A percentile compares a stretch with the other conserved stretches of the same genome.
phyloP scores from a whole-genome alignment of 345 rosid genomes.

The Eutrema japonicum region DNA sequence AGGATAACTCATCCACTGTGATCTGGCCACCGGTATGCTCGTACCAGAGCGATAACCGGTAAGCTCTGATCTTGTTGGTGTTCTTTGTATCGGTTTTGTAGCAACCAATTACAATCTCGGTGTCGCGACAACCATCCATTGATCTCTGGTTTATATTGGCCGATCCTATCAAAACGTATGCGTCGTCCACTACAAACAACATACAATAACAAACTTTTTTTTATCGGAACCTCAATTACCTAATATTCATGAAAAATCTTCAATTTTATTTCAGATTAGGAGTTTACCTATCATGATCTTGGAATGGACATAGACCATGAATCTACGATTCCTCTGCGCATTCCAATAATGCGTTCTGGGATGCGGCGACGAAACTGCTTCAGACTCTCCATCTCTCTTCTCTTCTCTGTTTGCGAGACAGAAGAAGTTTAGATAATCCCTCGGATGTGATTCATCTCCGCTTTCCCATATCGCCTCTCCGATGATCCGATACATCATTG shows the following conservation, averaged over 20 bases:
- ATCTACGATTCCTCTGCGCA: conserved; percentile 77
- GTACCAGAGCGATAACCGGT: conserved; percentile 72
- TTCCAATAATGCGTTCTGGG: conserved; percentile 73
- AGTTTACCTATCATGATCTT: conserved; percentile 87
- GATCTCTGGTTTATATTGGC: conserved; percentile 88
- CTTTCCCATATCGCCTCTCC: conserved; percentile 69
- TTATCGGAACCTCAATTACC: not conserved
- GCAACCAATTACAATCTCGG: conserved; percentile 86
- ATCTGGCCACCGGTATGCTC: conserved; percentile 66
- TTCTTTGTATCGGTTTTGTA: conserved; percentile 49
- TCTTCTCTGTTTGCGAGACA: conserved; percentile 91
- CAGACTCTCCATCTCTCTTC: conserved; percentile 56
- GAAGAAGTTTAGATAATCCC: conserved; percentile 82
- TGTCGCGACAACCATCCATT: conserved; percentile 87
- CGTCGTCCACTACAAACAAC: conserved; percentile 65
- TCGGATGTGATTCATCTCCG: conserved; percentile 59
- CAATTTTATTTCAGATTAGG: conserved; percentile 11
- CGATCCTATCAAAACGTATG: conserved; percentile 72
- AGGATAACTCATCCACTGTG: conserved; percentile 42
- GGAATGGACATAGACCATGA: conserved; percentile 94
- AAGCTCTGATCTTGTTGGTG: conserved; percentile 51
- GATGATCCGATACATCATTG: conserved; percentile 77
- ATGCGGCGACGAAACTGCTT: conserved; percentile 60
- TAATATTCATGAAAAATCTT: not conserved
- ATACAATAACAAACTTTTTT: conserved; percentile 2